Conservation (phyloP, 805 yeast species). For the Kodamaea laetipori region DNA sequence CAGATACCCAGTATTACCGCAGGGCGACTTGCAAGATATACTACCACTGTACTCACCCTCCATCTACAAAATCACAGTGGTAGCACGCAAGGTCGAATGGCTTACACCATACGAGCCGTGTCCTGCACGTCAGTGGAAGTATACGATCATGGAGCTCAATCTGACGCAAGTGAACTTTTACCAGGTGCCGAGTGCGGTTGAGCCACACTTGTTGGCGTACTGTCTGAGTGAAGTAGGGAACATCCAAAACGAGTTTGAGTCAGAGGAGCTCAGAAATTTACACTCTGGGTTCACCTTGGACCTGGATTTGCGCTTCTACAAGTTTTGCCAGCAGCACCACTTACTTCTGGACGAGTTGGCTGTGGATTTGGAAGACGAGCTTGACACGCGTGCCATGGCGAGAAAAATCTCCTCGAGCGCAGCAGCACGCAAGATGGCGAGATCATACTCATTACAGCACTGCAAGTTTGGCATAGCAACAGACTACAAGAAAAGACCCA, state of each 20-base stretch:
- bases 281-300: conserved; percentile 27
- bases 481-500: conserved; percentile 73
- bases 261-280: conserved; percentile 12
- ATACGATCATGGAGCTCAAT: conserved; percentile 70
- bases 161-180: conserved; percentile 84
- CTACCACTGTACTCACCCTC: conserved; percentile 73
- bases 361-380: conserved; percentile 9
- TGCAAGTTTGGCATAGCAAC: conserved; percentile 82
- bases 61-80: conserved; percentile 56
- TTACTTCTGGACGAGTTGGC: conserved; percentile 11
- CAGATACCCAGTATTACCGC: conserved; percentile 29
- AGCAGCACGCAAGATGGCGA: conserved; percentile 31
- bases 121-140: conserved; percentile 68
- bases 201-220: conserved; percentile 28
- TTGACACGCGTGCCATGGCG: conserved; percentile 4
- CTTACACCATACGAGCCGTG: conserved; percentile 74
- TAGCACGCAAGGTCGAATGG: conserved; percentile 73
- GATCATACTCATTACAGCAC: conserved; percentile 79
- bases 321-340: conserved; percentile 24
- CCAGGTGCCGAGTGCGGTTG: conserved; percentile 38
- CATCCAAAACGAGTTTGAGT: conserved; percentile 15
- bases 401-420: background rate
- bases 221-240: conserved; percentile 16
- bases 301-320: conserved; percentile 31
- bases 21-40: conserved; percentile 34